phyloP scores from a whole-genome alignment of 306 rosid genomes.

The Vigna radiata region DNA sequence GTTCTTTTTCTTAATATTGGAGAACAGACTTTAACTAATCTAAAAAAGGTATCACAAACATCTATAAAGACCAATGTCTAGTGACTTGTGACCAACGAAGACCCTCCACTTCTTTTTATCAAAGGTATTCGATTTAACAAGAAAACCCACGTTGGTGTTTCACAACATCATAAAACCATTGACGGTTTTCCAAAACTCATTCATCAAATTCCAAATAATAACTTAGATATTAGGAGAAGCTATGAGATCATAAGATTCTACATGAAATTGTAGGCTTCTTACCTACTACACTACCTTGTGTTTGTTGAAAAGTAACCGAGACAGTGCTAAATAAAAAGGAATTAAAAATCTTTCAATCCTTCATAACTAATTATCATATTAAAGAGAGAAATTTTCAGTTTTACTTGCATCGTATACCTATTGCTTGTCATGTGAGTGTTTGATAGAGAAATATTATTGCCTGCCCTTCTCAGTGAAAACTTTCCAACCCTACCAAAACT shows the following conservation, averaged over 20 bases:
- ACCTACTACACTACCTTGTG: background rate
- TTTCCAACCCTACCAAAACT: conserved; percentile 8
- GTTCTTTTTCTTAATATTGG: conserved; percentile 25
- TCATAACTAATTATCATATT: no score
- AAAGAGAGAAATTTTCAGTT: no score
- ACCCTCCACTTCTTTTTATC: background rate
- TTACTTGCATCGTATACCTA: no score
- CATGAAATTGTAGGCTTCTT: background rate
- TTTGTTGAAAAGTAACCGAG: conserved; percentile 12
- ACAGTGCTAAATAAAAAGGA: background rate
- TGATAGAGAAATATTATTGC: background rate
- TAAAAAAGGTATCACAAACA: conserved; percentile 44
- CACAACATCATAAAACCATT: conserved; percentile 28
- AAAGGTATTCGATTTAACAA: background rate
- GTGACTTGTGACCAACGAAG: conserved; percentile 1
- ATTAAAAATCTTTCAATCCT: background rate
- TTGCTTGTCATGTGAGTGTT: background rate
- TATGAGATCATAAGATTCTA: background rate
- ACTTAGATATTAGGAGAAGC: background rate
- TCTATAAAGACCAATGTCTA: conserved; percentile 36
- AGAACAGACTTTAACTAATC: conserved; percentile 44
- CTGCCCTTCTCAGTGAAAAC: background rate
- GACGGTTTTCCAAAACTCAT: conserved; percentile 17
- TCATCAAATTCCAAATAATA: background rate
- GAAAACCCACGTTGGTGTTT: conserved; percentile 2